A percentile compares a stretch with the other conserved stretches of the same genome.
Evolutionary conservation across 768 basidiomycete species (phyloP).

Genomic region (Phylloporus arenicola): DNA sequence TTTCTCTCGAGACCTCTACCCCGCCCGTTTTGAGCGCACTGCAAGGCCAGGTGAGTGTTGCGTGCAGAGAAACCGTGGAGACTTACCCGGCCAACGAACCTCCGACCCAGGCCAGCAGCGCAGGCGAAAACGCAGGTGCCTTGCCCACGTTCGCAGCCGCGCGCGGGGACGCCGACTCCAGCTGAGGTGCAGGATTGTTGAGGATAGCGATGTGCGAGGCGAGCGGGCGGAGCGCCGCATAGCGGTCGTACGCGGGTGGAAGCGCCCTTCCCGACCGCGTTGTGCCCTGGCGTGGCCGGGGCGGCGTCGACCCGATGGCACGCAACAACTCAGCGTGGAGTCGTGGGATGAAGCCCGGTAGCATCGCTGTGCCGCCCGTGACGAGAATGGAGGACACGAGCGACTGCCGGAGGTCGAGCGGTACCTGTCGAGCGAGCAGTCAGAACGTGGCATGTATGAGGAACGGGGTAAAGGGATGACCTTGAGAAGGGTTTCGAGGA

Average conservation of each 20-base stretch:
- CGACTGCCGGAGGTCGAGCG: conserved; percentile 83
- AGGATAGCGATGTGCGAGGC: conserved; percentile 71
- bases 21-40: conserved; percentile 87
- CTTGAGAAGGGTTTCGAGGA: conserved; percentile 77
- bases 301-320: conserved; percentile 42
- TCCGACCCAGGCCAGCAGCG: conserved; percentile 85
- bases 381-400: conserved; percentile 82
- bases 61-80: background rate
- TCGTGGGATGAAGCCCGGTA: conserved; percentile 90
- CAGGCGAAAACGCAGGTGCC: conserved; percentile 83
- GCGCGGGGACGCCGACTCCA: conserved; percentile 40
- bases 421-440: conserved; percentile 49
- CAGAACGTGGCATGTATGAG: background rate
- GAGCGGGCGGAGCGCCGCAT: conserved; percentile 66
- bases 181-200: conserved; percentile 71
- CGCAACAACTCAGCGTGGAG: conserved; percentile 74
- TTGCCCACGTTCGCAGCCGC: conserved; percentile 66
- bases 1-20: conserved; percentile 73
- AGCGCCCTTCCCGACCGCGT: conserved; percentile 35
- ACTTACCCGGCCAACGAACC: conserved; percentile 87
- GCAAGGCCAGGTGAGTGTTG: background rate
- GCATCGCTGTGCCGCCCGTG: conserved; percentile 83
- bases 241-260: conserved; percentile 64
- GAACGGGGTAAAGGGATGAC: conserved; percentile 25
- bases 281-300: conserved; percentile 30